Evolutionary conservation across 495 filamentous ascomycete genomes (phyloP), one percentile per base, ranked within the genome.

Genomic region (Penicillium longicatenatum): DNA sequence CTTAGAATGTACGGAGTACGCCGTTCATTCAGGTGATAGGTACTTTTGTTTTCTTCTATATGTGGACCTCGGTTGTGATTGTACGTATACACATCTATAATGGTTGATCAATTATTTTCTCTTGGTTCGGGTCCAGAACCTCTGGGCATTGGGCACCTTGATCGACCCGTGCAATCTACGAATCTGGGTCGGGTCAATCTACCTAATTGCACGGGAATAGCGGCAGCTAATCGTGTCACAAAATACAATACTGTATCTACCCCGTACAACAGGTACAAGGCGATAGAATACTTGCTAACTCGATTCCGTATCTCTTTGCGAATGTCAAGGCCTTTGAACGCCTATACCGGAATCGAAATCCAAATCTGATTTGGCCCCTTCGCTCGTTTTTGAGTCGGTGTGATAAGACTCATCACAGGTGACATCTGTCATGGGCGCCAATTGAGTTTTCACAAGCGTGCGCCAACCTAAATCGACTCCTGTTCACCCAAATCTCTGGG

Each of bases 391-490:
- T 35, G 31, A 35, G 31, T 35, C 12, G 9, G 31, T 14, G 31
- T 35, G 31, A 35, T 12, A 35, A 35, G 31, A 35, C 31, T 11
- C 31, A 10, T 35, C 31, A 35, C 31, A 35, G 12, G 26, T 63
- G 62, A 56, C 65, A 61, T 65, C 62, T 68, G 65, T 63, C 63
- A 59, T 55, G 57, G 54, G 66, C 66, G 66, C 26, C 58, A 74
- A 72, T 76, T 76, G 65, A 72, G 72, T 74, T 76, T 74, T 50
- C 55, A 64, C 69, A 70, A 70, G 69, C 71, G 72, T 68, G 66
- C 73, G 68, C 71, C 73, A 70, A 65, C 54, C 61, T 44, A 43
- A 69, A 69, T 72, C 63, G 60, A 58, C 67, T 72, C 37, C 61
- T 66, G 66, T 66, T 70, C 66, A 62, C 62, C 74, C 74, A 62